These are phyloP conservation scores for Paspalum vaginatum DNA, from an alignment of 176 grass and related monocot genomes.

Conservation along the genomic window DNA sequence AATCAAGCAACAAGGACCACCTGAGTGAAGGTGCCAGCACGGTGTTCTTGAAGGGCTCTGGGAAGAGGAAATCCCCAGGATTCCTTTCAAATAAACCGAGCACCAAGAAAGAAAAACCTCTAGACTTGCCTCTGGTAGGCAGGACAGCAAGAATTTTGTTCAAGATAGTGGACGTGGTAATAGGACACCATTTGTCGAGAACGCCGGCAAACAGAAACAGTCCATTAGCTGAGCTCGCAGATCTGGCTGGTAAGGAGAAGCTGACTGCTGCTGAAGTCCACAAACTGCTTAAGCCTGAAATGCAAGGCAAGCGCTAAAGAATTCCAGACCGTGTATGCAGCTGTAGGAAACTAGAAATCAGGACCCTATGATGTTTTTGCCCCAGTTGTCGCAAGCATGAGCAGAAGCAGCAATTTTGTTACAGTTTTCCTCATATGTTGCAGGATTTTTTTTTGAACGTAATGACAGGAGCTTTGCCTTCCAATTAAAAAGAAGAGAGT, in stretches of 20 bases:
- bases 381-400: slow-evolving; percentile 36
- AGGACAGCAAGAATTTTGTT: slow-evolving; percentile 45
- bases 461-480: no score
- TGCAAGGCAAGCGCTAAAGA: slow-evolving; percentile 43
- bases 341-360: slow-evolving; percentile 12
- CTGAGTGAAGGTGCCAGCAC: background rate
- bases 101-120: slow-evolving; percentile 42
- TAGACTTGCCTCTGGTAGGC: slow-evolving; percentile 30
- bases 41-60: slow-evolving; percentile 44
- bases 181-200: slow-evolving; percentile 53
- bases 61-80: slow-evolving; percentile 57
- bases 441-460: no score
- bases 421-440: background rate
- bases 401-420: slow-evolving; percentile 42
- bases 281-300: slow-evolving; percentile 65
- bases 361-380: background rate
- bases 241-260: slow-evolving; percentile 77
- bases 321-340: background rate
- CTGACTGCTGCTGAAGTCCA: slow-evolving; percentile 67
- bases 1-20: slow-evolving; percentile 37
- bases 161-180: slow-evolving; percentile 24
- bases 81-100: slow-evolving; percentile 50
- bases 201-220: slow-evolving; percentile 57
- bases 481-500: no score
- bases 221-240: slow-evolving; percentile 59